These are phyloP conservation scores for Pseudonitzschia multistriata DNA, from an alignment of 108 stramenopile species.

Conservation along the genomic window DNA sequence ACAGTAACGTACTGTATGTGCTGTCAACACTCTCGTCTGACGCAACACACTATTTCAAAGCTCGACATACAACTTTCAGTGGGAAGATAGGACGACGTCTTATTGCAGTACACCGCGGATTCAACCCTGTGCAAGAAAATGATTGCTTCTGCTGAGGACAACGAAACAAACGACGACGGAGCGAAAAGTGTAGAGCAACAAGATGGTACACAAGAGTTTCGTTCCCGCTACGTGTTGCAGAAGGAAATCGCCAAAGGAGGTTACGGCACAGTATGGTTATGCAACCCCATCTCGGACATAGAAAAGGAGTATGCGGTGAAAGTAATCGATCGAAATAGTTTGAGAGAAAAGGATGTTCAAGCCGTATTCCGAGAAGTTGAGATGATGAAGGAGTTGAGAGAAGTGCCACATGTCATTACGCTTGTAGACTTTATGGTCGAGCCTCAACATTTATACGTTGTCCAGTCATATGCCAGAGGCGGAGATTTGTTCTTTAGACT, in stretches of 20 bases:
- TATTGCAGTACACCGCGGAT: too few relatives aligned
- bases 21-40: too few relatives aligned
- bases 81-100: too few relatives aligned
- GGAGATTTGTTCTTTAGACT: constrained; percentile 94
- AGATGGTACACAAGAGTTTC: neutral
- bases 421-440: constrained; percentile 81
- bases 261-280: constrained; percentile 85
- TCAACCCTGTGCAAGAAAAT: neutral
- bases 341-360: constrained; percentile 47
- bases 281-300: constrained; percentile 17
- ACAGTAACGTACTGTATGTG: too few relatives aligned
- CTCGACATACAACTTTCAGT: too few relatives aligned
- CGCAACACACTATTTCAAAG: too few relatives aligned
- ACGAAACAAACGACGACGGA: neutral
- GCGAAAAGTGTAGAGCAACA: neutral
- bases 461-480: constrained; percentile 79
- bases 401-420: constrained; percentile 62
- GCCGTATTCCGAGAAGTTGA: constrained; percentile 61
- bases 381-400: constrained; percentile 40
- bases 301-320: constrained; percentile 40
- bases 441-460: constrained; percentile 61
- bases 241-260: constrained; percentile 94
- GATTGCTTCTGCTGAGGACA: neutral
- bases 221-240: constrained; percentile 13
- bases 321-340: constrained; percentile 35